Evolutionary conservation across 1,284 basidiomycete genomes (phyloP).

Genomic region (Pseudomicrostroma phylloplanum): DNA sequence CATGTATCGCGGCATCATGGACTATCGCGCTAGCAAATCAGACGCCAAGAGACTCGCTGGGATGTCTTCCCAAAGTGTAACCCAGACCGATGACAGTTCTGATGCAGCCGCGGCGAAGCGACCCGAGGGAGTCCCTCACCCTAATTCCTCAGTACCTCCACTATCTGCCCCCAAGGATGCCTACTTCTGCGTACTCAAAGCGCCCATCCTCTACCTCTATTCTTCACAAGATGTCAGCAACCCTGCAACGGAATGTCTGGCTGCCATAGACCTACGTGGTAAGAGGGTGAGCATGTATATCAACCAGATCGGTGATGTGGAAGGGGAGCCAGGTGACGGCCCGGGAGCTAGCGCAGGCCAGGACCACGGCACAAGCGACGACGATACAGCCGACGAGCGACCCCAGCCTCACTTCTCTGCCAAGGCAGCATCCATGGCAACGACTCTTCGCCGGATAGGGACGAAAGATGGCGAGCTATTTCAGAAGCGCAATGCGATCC

Average conservation of each 20-base stretch:
- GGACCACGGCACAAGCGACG: neutral
- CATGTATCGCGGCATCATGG: slow-evolving; percentile 41
- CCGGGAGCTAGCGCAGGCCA: neutral
- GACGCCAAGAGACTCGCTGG: slow-evolving; percentile 11
- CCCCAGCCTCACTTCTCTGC: slow-evolving; percentile 11
- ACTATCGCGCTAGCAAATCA: slow-evolving; percentile 27
- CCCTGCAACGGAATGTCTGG: slow-evolving; percentile 40
- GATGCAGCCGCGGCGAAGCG: neutral
- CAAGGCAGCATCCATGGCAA: slow-evolving; percentile 22
- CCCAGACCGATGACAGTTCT: neutral
- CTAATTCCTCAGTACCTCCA: neutral
- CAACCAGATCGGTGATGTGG: slow-evolving; percentile 34
- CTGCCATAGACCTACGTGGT: slow-evolving; percentile 42
- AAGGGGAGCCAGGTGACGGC: slow-evolving; percentile 31
- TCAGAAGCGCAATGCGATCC: slow-evolving; percentile 44
- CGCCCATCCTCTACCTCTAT: slow-evolving; percentile 47
- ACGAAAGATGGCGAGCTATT: slow-evolving; percentile 46
- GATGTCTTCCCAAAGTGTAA: neutral
- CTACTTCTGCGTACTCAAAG: slow-evolving; percentile 44
- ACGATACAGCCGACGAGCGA: slow-evolving; percentile 9
- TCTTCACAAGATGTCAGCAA: slow-evolving; percentile 34
- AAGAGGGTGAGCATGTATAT: slow-evolving; percentile 45
- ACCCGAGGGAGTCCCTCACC: slow-evolving; percentile 13
- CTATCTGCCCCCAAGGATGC: slow-evolving; percentile 22
- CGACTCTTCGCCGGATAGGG: too few relatives aligned